Evolutionary conservation across 1,284 basidiomycete species (phyloP).

Genomic region (Cryptococcus sp.): DNA sequence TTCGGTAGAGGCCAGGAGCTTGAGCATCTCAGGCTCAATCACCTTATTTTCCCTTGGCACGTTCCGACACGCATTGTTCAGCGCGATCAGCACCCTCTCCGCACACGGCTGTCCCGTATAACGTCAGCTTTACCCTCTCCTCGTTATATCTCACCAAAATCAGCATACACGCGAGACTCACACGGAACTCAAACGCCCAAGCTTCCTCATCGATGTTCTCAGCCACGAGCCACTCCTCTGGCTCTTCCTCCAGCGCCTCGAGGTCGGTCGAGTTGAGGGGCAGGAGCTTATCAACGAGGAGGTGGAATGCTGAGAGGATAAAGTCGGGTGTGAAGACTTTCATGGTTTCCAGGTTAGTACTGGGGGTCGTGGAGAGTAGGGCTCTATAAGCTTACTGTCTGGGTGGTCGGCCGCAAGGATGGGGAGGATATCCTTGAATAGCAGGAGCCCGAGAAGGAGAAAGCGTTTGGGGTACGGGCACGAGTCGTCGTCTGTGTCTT

Average conservation of each 20-base stretch:
- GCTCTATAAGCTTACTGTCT: conserved; percentile 41
- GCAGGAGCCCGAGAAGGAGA: conserved; percentile 77
- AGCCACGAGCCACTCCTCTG: conserved; percentile 82
- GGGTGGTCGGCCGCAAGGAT: conserved; percentile 44
- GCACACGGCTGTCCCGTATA: conserved; percentile 62
- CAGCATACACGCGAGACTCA: conserved; percentile 48
- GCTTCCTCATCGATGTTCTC: conserved; percentile 77
- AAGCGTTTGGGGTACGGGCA: conserved; percentile 55
- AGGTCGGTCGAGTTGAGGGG: conserved; percentile 74
- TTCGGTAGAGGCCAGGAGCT: conserved; percentile 58
- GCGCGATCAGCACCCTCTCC: conserved; percentile 76
- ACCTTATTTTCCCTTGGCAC: conserved; percentile 50
- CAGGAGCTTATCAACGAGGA: conserved; percentile 76
- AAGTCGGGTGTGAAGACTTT: conserved; percentile 69
- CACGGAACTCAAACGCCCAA: conserved; percentile 84
- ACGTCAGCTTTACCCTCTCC: too few species aligned
- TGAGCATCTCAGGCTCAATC: conserved; percentile 67
- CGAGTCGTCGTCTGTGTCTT: conserved; percentile 29
- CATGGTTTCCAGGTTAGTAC: neutral
- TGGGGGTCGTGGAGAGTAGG: too few species aligned
- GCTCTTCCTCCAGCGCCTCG: conserved; percentile 73
- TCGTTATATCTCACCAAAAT: too few species aligned
- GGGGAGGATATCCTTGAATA: conserved; percentile 69
- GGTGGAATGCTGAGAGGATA: conserved; percentile 70
- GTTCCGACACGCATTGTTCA: conserved; percentile 69